Percentiles rank a stretch among this genome's conserved stretches.
phyloP scores from a whole-genome alignment of 306 rosid species.

The Nissolia schottii region DNA sequence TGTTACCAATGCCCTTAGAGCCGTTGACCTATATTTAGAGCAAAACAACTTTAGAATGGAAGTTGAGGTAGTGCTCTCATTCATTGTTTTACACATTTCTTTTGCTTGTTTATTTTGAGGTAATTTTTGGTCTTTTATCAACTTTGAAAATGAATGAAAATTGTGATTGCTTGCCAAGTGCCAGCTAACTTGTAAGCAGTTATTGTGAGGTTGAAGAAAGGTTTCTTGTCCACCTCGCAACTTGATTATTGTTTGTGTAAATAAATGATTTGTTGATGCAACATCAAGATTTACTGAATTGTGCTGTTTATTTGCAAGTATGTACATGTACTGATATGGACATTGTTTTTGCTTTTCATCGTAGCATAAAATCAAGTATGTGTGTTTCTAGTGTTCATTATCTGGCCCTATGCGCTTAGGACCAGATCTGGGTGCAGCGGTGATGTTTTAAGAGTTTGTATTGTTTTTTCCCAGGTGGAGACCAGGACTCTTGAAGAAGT shows the following conservation, averaged over 20 bases:
- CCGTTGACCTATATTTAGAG: constrained; percentile 71
- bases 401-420: constrained; percentile 5
- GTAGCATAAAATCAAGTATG: background rate
- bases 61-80: constrained; percentile 61
- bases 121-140: background rate
- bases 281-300: background rate
- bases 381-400: background rate
- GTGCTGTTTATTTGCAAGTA: background rate
- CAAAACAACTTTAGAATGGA: constrained; percentile 64
- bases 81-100: constrained; percentile 14
- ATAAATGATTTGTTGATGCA: constrained; percentile 3
- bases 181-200: background rate
- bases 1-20: constrained; percentile 59
- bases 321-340: background rate
- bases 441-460: constrained; percentile 8
- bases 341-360: constrained; percentile 4
- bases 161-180: background rate
- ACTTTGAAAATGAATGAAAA: background rate
- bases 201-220: background rate
- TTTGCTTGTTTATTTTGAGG: constrained; percentile 2
- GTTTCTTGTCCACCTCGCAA: constrained; percentile 1
- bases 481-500: constrained; percentile 90
- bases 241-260: background rate
- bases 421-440: background rate
- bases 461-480: constrained; percentile 62